Evolutionary conservation across 2,329 filamentous ascomycete species (phyloP), one percentile per base, ranked within the genome.

Genomic region (Calonectria fujianensis): DNA sequence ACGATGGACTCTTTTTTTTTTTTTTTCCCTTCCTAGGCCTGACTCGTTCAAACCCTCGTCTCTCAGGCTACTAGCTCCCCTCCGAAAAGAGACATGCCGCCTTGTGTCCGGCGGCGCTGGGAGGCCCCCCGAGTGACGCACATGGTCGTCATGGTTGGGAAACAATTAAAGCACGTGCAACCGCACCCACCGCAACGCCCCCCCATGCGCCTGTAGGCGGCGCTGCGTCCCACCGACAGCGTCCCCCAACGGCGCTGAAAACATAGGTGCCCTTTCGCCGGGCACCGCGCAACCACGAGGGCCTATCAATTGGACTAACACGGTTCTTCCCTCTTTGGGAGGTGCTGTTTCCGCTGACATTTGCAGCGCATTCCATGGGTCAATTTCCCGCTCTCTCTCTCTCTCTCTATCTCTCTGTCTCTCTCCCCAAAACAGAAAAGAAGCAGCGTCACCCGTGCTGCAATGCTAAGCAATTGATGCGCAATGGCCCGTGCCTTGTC

Each of bases 71-170:
- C 75, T 69, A 70, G 77, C 77, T 74, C 77, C 77, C 70, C 78
- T 71, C 75, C 63, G 45, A 61, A 48, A 63, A 63, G 35, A 63
- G 57, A 63, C 14, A 29, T 65, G 31, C 39, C 27, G 61, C 61
- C 61, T 14, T 32, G 37, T 59, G 48, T 35, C 50, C 32, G 14
- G 41, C 31, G 27, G 50, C 39, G 24, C 52, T 29, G 29, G 39
- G 27, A 41, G 35, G 35, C 37, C 37, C 35, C 41, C 29, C 32
- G 59, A 76, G 78, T 83, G 82, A 82, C 82, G 82, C 81, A 83
- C 82, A 83, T 83, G 82, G 77, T 74, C 78, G 80, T 82, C 82
- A 82, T 82, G 77, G 79, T 80, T 78, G 77, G 78, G 75, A 73
- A 70, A 63, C 13, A 31, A 10, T 59, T 32, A 68, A 75, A 73